Conservation (phyloP, 1,139 yeast genomes). For the Protomyces lactucae-debilis region DNA sequence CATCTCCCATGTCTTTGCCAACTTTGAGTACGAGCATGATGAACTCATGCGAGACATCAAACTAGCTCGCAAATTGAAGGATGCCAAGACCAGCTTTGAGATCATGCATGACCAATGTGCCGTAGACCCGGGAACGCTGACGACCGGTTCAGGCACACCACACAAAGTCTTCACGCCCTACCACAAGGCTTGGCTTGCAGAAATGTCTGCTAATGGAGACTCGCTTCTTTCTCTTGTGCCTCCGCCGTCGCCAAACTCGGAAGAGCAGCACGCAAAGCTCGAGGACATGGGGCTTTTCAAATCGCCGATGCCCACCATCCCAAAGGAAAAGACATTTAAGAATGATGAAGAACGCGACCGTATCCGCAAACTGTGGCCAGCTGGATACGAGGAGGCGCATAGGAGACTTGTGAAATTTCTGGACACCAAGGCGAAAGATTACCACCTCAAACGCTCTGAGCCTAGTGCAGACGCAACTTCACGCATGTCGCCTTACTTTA, state of each 20-base stretch:
- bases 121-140: constrained; percentile 46
- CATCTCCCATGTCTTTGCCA: constrained; percentile 43
- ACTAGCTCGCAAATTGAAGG: constrained; percentile 34
- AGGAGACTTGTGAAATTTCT: constrained; percentile 40
- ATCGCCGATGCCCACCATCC: constrained; percentile 32
- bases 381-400: constrained; percentile 45
- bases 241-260: constrained; percentile 27
- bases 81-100: constrained; percentile 36
- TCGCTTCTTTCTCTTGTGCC: constrained; percentile 33
- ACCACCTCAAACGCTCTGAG: constrained; percentile 39
- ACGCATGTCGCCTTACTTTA: constrained; percentile 46
- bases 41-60: constrained; percentile 45
- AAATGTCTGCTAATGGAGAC: constrained; percentile 29
- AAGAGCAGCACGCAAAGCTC: constrained; percentile 21
- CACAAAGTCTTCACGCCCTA: constrained; percentile 54
- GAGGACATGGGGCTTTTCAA: constrained; percentile 30
- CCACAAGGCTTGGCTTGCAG: constrained; percentile 48
- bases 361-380: constrained; percentile 38
- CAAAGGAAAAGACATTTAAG: constrained; percentile 24
- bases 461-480: constrained; percentile 41
- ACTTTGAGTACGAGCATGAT: constrained; percentile 51
- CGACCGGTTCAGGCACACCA: constrained; percentile 47
- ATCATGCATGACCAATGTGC: constrained; percentile 49
- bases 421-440: constrained; percentile 37
- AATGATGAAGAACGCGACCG: constrained; percentile 27